Base-by-base conservation (phyloP, 2,329 filamentous ascomycete genomes). In the Pseudogymnoascus destructans region DNA sequence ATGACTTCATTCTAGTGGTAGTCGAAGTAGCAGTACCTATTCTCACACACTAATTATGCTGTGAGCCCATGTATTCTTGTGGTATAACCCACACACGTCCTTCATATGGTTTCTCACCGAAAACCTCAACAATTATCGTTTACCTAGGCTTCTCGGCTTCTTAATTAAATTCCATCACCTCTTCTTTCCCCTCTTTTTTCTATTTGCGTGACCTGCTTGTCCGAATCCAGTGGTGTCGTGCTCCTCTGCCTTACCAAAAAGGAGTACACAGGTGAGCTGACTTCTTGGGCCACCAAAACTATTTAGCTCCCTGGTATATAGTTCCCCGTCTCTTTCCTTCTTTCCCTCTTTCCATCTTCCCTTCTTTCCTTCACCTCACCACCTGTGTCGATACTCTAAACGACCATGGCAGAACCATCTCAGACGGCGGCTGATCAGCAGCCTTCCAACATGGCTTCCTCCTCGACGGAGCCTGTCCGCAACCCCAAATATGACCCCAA, bases 401-500 rank as follows among this genome's bases (percentile, higher is more conserved):
- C 23, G 9, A 52, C 25, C 46, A 52, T 52, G 46, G 46, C 46
- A 52, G 46, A 52, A 52, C 62, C 62, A 57, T 58, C 59, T 15
- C 40, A 59, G 30, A 17, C 42, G n/a, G 58, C 42, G 11, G 58
- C 60, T 30, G 35, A 61, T 21, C 64, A 64, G 59, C 58, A 59
- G 40, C 63, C 66, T 46, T 60, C 66, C 3, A 62, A 57, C 56
- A 68, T 66, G 66, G 64, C 63, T 9, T 65, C 65, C 60, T 58
- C 62, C 38, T 61, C 67, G 1, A 56, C 30, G 32, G 66, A 67
- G 63, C 59, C 66, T 8, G 59, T 52, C 55, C 65, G 66, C 25
- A 66, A 63, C 57, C 76, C 73, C 68, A 72, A 72, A 64, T 72
- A 73, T 64, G 79, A 83, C 61, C 42, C 70, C 60, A 76, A 85